Base-by-base conservation (phyloP, 73 alveolate species). In the Uronychia setigera region DNA sequence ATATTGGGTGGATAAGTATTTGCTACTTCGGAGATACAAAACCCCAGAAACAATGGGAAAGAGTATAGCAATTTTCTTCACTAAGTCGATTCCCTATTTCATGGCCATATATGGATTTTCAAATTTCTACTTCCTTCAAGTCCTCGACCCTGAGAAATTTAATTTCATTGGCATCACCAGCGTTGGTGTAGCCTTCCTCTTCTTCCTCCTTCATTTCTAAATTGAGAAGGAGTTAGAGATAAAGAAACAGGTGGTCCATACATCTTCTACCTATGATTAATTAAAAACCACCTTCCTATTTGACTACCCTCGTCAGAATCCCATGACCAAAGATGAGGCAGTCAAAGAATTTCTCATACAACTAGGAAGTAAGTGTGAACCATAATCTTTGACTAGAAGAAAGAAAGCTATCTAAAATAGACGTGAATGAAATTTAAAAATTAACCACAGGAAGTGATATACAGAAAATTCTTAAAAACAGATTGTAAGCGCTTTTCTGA, bases 251-350 rank as follows among this genome's bases (percentile, higher is more conserved):
- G 88, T 0, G 58, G 80, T 35, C 26, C 29, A 32, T 32, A 75
- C 46, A 30, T n/a, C n/a, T n/a, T n/a, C n/a, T n/a, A 90, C 84
- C 13, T 92, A 89, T 78, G 81, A 87, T 1, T 85, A 89, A 1
- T 31, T 57, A 26, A 33, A 29, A 29, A 1, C 29, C 28, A 59
- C n/a, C 0, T 92, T 92, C 82, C 74, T 83, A 26, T 59, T 84
- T 0, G 97, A 92, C 77, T 92, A 92, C 76, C 92, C 75, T 59
- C 89, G 92, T 35, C 80, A 59, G 28, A 92, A 92, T 74, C 97
- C 97, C 57, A 85, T 92, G 26, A 85, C 95, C 9, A 58, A 57
- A 28, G 75, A 79, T 13, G 80, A 80, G 60, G 93, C 87, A 59
- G n/a, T n/a, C 57, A n/a, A 31, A 27, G 83, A 74, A 35, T 83